Evolutionary conservation across 2,329 filamentous ascomycete species (phyloP).

Genomic region (Colletotrichum sp.): DNA sequence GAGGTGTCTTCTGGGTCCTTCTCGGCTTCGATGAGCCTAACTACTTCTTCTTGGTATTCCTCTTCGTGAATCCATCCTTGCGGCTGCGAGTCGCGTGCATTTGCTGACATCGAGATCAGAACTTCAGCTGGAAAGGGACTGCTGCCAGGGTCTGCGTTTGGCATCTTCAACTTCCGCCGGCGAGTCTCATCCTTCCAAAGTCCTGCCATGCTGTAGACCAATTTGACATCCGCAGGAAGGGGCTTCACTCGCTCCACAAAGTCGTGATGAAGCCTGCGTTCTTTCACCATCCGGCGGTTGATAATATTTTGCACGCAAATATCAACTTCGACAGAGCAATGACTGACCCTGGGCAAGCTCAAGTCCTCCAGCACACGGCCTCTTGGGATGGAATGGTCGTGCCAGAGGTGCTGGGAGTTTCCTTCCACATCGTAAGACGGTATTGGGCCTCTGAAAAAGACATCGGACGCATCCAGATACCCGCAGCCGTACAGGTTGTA

Average conservation of each 20-base stretch:
- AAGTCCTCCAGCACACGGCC: conserved; percentile 66
- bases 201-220: conserved; percentile 93
- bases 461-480: conserved; percentile 77
- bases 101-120: conserved; percentile 87
- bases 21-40: conserved; percentile 69
- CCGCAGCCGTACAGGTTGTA: conserved; percentile 96
- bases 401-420: conserved; percentile 76
- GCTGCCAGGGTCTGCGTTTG: conserved; percentile 65
- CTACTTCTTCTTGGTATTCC: conserved; percentile 74
- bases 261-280: conserved; percentile 84
- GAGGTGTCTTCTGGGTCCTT: conserved; percentile 48
- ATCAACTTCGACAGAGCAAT: conserved; percentile 90
- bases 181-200: conserved; percentile 91
- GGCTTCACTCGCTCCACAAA: conserved; percentile 78
- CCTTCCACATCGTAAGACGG: conserved; percentile 69
- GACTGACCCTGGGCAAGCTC: conserved; percentile 77
- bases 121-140: conserved; percentile 84
- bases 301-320: conserved; percentile 86
- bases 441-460: conserved; percentile 77
- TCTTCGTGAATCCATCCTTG: conserved; percentile 94
- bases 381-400: conserved; percentile 72
- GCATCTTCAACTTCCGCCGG: conserved; percentile 76
- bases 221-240: conserved; percentile 71
- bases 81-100: conserved; percentile 72
- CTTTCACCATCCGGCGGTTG: conserved; percentile 78